Percentiles rank a stretch among this genome's conserved stretches.
phyloP scores from a whole-genome alignment of 345 rosid species.

The Acer saccharum region DNA sequence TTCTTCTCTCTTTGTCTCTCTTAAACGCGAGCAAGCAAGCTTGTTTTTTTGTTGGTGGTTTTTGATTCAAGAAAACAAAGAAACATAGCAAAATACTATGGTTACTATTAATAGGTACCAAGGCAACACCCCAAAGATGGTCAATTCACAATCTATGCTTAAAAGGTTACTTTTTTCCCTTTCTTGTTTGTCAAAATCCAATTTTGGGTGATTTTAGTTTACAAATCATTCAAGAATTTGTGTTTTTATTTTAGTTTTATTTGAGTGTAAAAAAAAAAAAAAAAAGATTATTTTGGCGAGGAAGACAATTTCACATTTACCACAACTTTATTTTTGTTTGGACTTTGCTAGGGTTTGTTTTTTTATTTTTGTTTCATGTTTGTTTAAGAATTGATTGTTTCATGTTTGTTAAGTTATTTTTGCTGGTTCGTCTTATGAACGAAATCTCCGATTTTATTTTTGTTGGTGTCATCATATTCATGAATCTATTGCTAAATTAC shows the following conservation, averaged over 20 bases:
- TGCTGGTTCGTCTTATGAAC: too few species aligned
- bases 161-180: conserved; percentile 37
- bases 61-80: conserved; percentile 1
- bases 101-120: conserved; percentile 66
- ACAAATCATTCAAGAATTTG: neutral
- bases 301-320: too few species aligned
- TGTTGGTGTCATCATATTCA: too few species aligned
- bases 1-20: neutral
- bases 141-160: conserved; percentile 81
- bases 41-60: neutral
- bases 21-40: neutral
- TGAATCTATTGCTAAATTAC: too few species aligned
- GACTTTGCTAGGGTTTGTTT: too few species aligned
- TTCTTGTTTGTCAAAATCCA: too few species aligned
- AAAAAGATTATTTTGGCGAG: too few species aligned
- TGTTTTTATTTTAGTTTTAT: neutral
- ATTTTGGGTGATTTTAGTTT: neutral
- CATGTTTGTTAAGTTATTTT: too few species aligned
- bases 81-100: conserved; percentile 32
- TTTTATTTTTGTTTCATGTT: too few species aligned
- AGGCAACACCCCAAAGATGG: conserved; percentile 66
- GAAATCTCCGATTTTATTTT: too few species aligned
- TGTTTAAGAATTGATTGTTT: too few species aligned
- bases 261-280: neutral
- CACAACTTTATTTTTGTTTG: too few species aligned